phyloP scores from a whole-genome alignment of 78 protist species.

The Dictyostelium citrinum region DNA sequence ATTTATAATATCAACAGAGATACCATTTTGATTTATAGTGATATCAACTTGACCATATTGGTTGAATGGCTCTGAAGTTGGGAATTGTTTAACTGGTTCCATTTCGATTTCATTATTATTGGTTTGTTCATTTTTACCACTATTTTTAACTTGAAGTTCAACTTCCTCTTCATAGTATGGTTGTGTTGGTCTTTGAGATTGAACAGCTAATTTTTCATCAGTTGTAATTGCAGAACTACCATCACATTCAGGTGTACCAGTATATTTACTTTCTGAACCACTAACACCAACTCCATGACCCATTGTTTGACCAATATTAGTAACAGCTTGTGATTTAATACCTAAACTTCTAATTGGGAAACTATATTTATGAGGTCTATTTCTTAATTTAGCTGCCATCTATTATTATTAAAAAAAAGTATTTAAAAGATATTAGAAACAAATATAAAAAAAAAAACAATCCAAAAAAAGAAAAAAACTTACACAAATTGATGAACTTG shows the following conservation, averaged over 20 bases:
- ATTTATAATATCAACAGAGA: neutral
- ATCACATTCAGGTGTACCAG: neutral
- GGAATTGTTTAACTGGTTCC: neutral
- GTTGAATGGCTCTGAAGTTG: neutral
- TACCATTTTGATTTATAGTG: neutral
- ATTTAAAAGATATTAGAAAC: neutral
- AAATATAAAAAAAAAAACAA: neutral
- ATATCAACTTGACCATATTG: neutral
- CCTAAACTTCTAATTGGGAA: constrained; percentile 14
- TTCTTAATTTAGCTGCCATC: constrained; percentile 12
- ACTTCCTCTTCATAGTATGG: neutral
- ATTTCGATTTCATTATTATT: neutral
- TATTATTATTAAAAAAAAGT: neutral
- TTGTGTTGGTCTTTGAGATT: neutral
- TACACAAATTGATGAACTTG: constrained; percentile 11
- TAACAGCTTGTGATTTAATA: neutral
- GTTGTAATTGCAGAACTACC: neutral
- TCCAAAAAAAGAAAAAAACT: neutral
- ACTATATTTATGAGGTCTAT: constrained; percentile 16
- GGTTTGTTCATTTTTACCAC: neutral
- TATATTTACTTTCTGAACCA: neutral
- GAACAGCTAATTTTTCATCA: neutral
- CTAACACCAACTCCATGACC: neutral
- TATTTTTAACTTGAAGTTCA: neutral
- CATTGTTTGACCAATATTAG: neutral